Percentiles rank a stretch among this genome's conserved stretches.
Conservation (phyloP, 257 asterid species). For the Solanum chiquidenum region DNA sequence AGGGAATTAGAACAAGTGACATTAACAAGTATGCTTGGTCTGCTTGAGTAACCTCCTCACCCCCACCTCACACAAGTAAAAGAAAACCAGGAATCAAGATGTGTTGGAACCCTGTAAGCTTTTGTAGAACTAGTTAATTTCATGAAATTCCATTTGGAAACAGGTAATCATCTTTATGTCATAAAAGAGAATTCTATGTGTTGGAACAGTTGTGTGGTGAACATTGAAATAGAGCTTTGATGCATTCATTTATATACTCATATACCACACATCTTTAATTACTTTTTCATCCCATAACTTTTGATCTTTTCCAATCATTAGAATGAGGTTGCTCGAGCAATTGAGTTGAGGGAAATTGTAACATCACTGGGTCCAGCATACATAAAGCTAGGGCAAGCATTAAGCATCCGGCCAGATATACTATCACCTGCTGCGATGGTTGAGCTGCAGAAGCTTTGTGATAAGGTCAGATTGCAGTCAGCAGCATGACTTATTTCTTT, state of each 20-base stretch:
- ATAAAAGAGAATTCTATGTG: not conserved
- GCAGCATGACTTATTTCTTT: not conserved
- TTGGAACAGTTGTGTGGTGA: not conserved
- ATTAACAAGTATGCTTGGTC: not conserved
- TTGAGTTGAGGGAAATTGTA: conserved; percentile 92
- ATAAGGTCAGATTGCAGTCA: conserved; percentile 50
- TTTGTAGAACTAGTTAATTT: not conserved
- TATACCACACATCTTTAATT: not conserved
- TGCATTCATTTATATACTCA: not conserved
- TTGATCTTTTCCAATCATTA: conserved; percentile 8
- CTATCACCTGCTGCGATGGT: conserved; percentile 86
- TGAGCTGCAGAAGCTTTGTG: conserved; percentile 98
- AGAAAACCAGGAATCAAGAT: not conserved
- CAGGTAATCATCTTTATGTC: not conserved
- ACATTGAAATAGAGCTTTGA: not conserved
- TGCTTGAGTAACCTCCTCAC: not conserved
- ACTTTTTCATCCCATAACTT: not conserved
- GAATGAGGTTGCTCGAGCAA: conserved; percentile 98
- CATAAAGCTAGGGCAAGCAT: conserved; percentile 97
- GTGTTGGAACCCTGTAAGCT: not conserved
- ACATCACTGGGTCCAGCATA: conserved; percentile 99
- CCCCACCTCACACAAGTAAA: not conserved
- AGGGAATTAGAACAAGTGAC: not conserved
- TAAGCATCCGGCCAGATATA: conserved; percentile 96
- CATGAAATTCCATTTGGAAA: not conserved